Evolutionary conservation across 108 stramenopile genomes (phyloP).

Genomic region (Epithemia pelagica): DNA sequence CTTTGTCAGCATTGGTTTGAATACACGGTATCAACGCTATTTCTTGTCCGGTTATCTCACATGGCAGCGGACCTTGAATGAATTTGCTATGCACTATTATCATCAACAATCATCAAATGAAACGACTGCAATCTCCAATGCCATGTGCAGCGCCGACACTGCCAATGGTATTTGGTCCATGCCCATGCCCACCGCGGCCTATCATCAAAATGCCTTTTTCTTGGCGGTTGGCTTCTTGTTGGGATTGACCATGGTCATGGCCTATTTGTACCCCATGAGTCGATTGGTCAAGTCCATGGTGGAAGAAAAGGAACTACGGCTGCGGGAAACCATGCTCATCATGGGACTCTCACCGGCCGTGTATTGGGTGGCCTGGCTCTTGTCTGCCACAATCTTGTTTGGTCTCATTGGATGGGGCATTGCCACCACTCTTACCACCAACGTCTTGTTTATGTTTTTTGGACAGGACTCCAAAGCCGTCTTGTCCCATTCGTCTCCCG

Average conservation of each 20-base stretch:
- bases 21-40: constrained; percentile 37
- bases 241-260: constrained; percentile 47
- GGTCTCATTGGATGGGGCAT: constrained; percentile 26
- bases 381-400: constrained; percentile 25
- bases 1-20: constrained; percentile 33
- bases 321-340: constrained; percentile 49
- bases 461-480: background rate
- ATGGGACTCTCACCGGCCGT: constrained; percentile 33
- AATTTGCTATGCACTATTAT: constrained; percentile 26
- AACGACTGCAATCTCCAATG: background rate
- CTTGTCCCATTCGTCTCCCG: background rate
- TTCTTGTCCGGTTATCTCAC: constrained; percentile 47
- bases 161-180: constrained; percentile 8
- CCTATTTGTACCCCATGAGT: constrained; percentile 48
- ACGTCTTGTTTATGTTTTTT: background rate
- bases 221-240: constrained; percentile 45
- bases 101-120: constrained; percentile 11
- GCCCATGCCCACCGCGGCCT: constrained; percentile 50
- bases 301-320: constrained; percentile 48
- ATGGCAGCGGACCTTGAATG: constrained; percentile 37
- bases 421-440: background rate
- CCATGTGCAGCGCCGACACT: background rate
- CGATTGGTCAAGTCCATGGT: constrained; percentile 40
- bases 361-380: constrained; percentile 38
- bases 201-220: constrained; percentile 51